Conservation (phyloP, 257 asterid species). For the Scutellaria barbata region DNA sequence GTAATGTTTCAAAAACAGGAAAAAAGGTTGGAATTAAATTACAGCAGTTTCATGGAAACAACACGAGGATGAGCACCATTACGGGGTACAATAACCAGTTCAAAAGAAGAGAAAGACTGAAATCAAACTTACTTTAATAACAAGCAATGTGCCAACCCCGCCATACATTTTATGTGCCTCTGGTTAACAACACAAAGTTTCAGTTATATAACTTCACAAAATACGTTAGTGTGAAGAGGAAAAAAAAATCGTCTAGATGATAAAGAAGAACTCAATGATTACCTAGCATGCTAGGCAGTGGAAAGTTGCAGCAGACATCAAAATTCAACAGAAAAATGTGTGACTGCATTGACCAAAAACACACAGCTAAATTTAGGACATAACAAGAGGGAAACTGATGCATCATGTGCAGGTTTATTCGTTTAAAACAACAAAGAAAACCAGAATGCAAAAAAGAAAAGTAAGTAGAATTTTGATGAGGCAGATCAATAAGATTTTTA, state of each 20-base stretch:
- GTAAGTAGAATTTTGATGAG: background rate
- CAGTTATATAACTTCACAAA: conserved; percentile 25
- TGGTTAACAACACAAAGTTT: conserved; percentile 38
- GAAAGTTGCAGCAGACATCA: conserved; percentile 88
- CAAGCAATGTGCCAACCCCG: conserved; percentile 78
- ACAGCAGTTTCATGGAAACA: background rate
- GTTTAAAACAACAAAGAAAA: background rate
- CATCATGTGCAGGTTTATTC: background rate
- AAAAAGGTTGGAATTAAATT: conserved; percentile 11
- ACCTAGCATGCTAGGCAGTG: conserved; percentile 78
- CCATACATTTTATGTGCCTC: conserved; percentile 75
- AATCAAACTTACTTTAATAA: conserved; percentile 60
- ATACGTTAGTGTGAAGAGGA: conserved; percentile 4
- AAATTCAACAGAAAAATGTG: conserved; percentile 75
- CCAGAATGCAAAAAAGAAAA: background rate
- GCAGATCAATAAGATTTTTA: background rate
- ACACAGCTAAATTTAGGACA: conserved; percentile 30
- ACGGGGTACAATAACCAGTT: conserved; percentile 22
- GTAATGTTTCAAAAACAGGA: conserved; percentile 15
- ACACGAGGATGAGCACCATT: conserved; percentile 7
- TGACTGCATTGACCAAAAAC: conserved; percentile 56
- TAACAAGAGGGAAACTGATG: background rate
- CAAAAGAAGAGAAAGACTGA: conserved; percentile 3
- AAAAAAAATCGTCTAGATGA: conserved; percentile 3
- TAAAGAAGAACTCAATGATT: conserved; percentile 28